Evolutionary conservation across 2,329 filamentous ascomycete genomes (phyloP).

Genomic region (Bertia moriformis): DNA sequence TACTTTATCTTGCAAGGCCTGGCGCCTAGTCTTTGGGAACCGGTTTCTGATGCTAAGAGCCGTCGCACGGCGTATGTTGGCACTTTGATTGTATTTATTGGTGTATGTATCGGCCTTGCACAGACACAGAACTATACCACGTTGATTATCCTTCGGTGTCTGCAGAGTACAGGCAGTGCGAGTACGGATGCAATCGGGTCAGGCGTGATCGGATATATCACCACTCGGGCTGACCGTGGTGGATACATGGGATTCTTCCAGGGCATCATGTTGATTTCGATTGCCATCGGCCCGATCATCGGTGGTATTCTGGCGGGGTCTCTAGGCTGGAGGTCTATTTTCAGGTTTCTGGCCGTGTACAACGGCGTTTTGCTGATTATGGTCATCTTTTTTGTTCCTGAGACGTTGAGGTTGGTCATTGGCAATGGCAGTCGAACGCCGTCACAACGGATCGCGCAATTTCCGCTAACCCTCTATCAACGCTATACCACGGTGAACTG

Average conservation of each 20-base stretch:
- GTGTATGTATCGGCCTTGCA: constrained; percentile 16
- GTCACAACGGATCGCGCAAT: constrained; percentile 8
- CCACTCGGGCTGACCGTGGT: constrained; percentile 30
- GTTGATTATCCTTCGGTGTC: constrained; percentile 20
- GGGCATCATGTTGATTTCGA: constrained; percentile 13
- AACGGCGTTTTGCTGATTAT: constrained; percentile 14
- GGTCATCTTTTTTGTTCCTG: constrained; percentile 21
- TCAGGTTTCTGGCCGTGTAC: constrained; percentile 28
- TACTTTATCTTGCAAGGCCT: constrained; percentile 21
- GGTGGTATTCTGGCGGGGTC: constrained; percentile 27
- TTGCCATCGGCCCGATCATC: constrained; percentile 22
- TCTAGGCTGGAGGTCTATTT: constrained; percentile 27
- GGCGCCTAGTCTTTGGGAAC: constrained; percentile 20
- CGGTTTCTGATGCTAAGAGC: constrained; percentile 18
- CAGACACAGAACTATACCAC: constrained; percentile 16
- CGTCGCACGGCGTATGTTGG: constrained; percentile 19
- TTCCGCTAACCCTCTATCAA: constrained; percentile 17
- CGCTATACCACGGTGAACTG: constrained; percentile 11
- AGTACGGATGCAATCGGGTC: constrained; percentile 29
- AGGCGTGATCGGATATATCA: constrained; percentile 32
- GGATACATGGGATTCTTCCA: constrained; percentile 28
- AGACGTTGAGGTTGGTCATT: constrained; percentile 23
- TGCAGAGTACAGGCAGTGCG: constrained; percentile 26
- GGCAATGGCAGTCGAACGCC: constrained; percentile 15
- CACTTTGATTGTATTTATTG: constrained; percentile 16